A percentile compares a stretch with the other conserved stretches of the same genome.
phyloP scores from a whole-genome alignment of 2,329 filamentous ascomycete species.

The Hyphodiscus sp. region DNA sequence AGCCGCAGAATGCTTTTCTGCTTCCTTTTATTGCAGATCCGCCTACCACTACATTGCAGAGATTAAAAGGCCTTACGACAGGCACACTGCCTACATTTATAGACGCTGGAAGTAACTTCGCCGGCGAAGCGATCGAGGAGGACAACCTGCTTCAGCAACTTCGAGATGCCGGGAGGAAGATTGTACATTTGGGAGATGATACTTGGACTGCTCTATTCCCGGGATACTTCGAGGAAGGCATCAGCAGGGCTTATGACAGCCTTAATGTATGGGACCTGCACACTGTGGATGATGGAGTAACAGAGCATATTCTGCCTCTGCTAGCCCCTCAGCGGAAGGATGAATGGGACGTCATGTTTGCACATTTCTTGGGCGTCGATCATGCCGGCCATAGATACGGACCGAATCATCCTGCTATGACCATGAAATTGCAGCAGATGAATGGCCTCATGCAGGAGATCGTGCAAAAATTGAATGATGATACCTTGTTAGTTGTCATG shows the following conservation, averaged over 20 bases:
- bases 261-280: conserved; percentile 98
- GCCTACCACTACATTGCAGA: conserved; percentile 85
- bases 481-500: conserved; percentile 89
- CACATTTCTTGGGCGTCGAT: conserved; percentile 90
- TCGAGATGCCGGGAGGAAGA: conserved; percentile 59
- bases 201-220: conserved; percentile 95
- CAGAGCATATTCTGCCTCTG: conserved; percentile 82
- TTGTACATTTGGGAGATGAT: conserved; percentile 95
- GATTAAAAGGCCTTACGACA: conserved; percentile 89
- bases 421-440: conserved; percentile 86
- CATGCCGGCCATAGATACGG: conserved; percentile 96
- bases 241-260: conserved; percentile 87
- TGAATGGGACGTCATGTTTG: conserved; percentile 91
- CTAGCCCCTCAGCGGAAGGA: conserved; percentile 56
- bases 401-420: conserved; percentile 88
- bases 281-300: conserved; percentile 92
- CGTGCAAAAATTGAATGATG: conserved; percentile 66
- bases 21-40: conserved; percentile 96
- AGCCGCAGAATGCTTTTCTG: conserved; percentile 79
- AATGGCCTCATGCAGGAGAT: conserved; percentile 69
- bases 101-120: conserved; percentile 91
- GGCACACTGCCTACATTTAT: conserved; percentile 93
- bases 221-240: conserved; percentile 80
- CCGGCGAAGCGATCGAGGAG: conserved; percentile 90
- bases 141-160: conserved; percentile 69